Evolutionary conservation across 176 grass and related monocot genomes (phyloP), one percentile per base, ranked within the genome.

Genomic region (Bromus sterilis): DNA sequence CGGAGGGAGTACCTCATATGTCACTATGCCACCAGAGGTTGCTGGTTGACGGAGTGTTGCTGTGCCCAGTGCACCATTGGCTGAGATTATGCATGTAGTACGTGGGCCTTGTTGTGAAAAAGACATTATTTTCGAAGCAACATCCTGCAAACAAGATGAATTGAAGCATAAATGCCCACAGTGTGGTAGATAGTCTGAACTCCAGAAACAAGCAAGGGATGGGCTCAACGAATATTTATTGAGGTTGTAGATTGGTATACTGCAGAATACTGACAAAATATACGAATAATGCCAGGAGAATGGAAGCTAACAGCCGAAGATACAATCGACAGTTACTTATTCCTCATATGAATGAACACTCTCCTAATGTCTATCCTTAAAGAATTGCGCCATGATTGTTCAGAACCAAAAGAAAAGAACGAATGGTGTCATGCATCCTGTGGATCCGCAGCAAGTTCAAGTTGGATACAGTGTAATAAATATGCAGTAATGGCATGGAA

Each of bases 1-100:
- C n/a, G n/a, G n/a, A n/a, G n/a, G n/a, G n/a, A n/a, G n/a, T n/a
- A 99, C 97, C 97, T 99, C 97, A 70, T 93, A 96, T 29, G 97
- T 99, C 31, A 99, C 93, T 88, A 92, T 87, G 24, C 97, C 97
- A 75, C 97, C 93, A 31, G 97, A 99, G 46, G 89, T 96, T 76
- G 97, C 97, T 80, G 97, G 87, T 74, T 99, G 97, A 73, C 93
- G 89, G 46, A 99, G 89, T 74, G 93, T 95, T 84, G 92, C 97
- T 66, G 92, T 91, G 86, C 89, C 87, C 39, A 99, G 80, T 16
- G 91, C 68, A 31, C 97, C 97, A 65, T 93, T 99, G 72, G 97
- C 97, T 60, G 97, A 96, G 87, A 99, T 94, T 90, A 99, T 93
- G 82, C 97, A 99, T 53, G 92, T 92, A 34, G 93, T 96, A 7